phyloP scores from a whole-genome alignment of 768 basidiomycete genomes.

The Mycena albidolilacea region DNA sequence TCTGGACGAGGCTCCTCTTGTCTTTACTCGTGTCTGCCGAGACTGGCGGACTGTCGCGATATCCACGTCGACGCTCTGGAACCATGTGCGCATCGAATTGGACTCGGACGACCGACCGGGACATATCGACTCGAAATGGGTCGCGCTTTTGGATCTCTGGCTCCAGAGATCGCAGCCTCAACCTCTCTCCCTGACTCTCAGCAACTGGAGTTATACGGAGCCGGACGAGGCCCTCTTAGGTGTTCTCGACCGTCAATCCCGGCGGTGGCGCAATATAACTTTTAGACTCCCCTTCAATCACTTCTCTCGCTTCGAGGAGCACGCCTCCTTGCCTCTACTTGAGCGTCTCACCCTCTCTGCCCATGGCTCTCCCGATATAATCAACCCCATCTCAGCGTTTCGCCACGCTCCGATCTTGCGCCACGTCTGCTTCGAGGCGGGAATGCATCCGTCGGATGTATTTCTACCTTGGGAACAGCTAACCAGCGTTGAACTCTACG shows the following conservation, averaged over 20 bases:
- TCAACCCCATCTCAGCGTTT: conserved; percentile 31
- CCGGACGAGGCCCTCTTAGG: conserved; percentile 7
- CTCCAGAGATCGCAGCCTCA: conserved; percentile 22
- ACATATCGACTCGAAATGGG: conserved; percentile 25
- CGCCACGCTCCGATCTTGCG: conserved; percentile 16
- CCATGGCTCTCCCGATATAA: conserved; percentile 25
- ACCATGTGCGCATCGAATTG: conserved; percentile 16
- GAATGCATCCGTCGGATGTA: conserved; percentile 25
- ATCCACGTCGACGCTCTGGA: conserved; percentile 23
- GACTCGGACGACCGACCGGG: conserved; percentile 27
- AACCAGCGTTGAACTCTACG: conserved; percentile 22
- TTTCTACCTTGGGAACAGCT: conserved; percentile 25
- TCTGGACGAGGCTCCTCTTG: conserved; percentile 16
- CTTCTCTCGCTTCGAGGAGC: conserved; percentile 16
- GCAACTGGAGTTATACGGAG: conserved; percentile 26
- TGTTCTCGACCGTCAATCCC: conserved; percentile 12
- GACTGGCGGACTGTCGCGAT: conserved; percentile 26
- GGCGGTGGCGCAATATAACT: conserved; percentile 18
- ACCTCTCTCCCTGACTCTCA: conserved; percentile 12
- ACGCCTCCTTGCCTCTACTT: conserved; percentile 17
- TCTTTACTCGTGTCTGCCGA: conserved; percentile 28
- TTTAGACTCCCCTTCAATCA: conserved; percentile 24
- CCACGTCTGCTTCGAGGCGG: conserved; percentile 22
- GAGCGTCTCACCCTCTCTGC: conserved; percentile 25
- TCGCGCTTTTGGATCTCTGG: conserved; percentile 25